Conservation (phyloP, 768 basidiomycete genomes). For the Trametes elegans region DNA sequence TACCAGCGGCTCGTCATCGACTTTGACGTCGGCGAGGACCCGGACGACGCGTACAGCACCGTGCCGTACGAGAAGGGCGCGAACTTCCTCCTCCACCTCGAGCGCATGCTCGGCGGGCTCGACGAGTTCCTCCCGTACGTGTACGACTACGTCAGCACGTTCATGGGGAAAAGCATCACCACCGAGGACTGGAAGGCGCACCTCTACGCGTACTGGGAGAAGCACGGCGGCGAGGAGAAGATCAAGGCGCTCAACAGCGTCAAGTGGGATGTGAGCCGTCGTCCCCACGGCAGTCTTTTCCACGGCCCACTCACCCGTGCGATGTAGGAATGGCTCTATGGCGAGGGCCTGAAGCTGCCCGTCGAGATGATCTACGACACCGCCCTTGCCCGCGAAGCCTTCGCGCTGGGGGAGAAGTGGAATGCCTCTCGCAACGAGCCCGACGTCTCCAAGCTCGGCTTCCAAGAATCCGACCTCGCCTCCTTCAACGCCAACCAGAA, state of each 20-base stretch:
- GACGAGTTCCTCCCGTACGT: constrained; percentile 85
- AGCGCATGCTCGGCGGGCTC: constrained; percentile 75
- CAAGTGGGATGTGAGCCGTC: constrained; percentile 80
- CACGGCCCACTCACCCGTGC: too few relatives aligned
- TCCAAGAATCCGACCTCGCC: constrained; percentile 58
- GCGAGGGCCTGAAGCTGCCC: constrained; percentile 72
- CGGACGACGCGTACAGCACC: constrained; percentile 71
- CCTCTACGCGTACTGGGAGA: constrained; percentile 66
- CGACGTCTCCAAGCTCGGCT: constrained; percentile 48
- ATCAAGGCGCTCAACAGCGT: constrained; percentile 64
- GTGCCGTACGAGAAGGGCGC: constrained; percentile 90
- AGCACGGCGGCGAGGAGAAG: constrained; percentile 57
- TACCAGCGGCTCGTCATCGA: constrained; percentile 81
- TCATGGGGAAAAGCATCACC: constrained; percentile 79
- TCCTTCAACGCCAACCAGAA: constrained; percentile 75
- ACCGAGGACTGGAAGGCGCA: constrained; percentile 84
- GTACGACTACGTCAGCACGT: constrained; percentile 77
- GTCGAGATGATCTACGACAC: constrained; percentile 74
- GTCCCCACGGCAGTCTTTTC: too few relatives aligned
- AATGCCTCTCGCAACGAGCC: constrained; percentile 52
- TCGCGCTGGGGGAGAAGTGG: constrained; percentile 73
- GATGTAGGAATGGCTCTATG: constrained; percentile 81
- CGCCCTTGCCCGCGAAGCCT: constrained; percentile 66
- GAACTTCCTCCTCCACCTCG: constrained; percentile 82
- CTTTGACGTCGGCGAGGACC: constrained; percentile 70